A percentile compares a stretch with the other conserved stretches of the same genome.
Conservation (phyloP, 2,329 filamentous ascomycete genomes). For the Cladosporium sp. region DNA sequence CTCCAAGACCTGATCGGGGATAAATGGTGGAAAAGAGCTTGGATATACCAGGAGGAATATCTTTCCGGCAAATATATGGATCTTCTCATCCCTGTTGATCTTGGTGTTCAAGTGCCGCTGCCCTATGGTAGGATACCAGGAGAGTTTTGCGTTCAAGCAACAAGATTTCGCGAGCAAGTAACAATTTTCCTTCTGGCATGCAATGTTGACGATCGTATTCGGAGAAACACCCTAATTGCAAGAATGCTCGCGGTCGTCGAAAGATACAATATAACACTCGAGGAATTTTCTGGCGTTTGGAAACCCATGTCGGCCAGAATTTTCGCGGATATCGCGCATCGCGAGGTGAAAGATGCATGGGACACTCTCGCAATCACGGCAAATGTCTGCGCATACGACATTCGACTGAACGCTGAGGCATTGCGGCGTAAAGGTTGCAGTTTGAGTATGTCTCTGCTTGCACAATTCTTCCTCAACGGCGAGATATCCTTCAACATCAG, state of each 20-base stretch:
- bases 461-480: not conserved
- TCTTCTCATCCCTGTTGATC: not conserved
- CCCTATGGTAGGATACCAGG: not conserved
- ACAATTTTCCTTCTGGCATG: conserved; percentile 1
- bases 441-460: not conserved
- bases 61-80: not conserved
- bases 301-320: not conserved
- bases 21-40: not conserved
- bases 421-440: not conserved
- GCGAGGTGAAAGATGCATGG: not conserved
- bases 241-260: not conserved
- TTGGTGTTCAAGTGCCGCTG: not conserved
- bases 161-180: not conserved
- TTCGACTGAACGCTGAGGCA: not conserved
- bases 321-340: not conserved
- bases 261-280: not conserved
- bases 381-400: not conserved
- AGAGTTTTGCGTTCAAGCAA: not conserved
- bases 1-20: not conserved
- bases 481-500: not conserved
- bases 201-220: not conserved
- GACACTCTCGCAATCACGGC: conserved; percentile 1
- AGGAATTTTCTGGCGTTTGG: not conserved
- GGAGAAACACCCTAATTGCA: not conserved
- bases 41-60: conserved; percentile 2